Percentiles rank a stretch among this genome's conserved stretches.
Evolutionary conservation across 2,329 filamentous ascomycete species (phyloP).

Genomic region (Phialemoniopsis sp.): DNA sequence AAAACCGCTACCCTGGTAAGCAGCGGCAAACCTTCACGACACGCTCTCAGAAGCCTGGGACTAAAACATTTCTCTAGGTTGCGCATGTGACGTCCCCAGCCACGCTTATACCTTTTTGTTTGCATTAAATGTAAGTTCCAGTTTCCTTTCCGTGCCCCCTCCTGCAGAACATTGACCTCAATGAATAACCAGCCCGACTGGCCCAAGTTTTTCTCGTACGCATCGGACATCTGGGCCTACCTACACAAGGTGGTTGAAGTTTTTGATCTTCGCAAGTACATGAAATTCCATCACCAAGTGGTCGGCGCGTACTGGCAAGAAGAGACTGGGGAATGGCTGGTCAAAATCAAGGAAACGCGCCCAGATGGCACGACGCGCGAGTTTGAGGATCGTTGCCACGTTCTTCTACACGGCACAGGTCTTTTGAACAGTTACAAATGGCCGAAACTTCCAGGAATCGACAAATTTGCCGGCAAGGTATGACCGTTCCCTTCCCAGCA

Average conservation of each 20-base stretch:
- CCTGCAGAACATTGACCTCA: too few relatives aligned
- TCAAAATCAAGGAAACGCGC: slow-evolving; percentile 20
- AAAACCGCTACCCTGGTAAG: slow-evolving; percentile 41
- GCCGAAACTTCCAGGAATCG: slow-evolving; percentile 23
- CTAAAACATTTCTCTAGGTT: too few relatives aligned
- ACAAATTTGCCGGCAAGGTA: slow-evolving; percentile 19
- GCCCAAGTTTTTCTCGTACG: slow-evolving; percentile 19
- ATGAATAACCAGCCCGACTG: too few relatives aligned
- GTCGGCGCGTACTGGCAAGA: slow-evolving; percentile 39
- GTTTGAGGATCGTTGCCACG: slow-evolving; percentile 9
- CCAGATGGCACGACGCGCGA: slow-evolving; percentile 14
- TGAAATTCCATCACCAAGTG: slow-evolving; percentile 37
- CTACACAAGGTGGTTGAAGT: slow-evolving; percentile 23
- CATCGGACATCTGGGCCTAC: slow-evolving; percentile 17
- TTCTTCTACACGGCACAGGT: slow-evolving; percentile 11
- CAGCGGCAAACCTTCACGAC: too few relatives aligned
- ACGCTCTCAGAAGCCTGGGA: too few relatives aligned
- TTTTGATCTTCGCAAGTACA: slow-evolving; percentile 30
- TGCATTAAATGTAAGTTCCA: too few relatives aligned
- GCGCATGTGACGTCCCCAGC: slow-evolving; percentile 43
- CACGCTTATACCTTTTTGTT: too few relatives aligned
- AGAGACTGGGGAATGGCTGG: slow-evolving; percentile 27
- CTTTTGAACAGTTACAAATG: slow-evolving; percentile 16
- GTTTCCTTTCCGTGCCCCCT: too few relatives aligned
- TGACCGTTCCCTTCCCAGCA: too few relatives aligned